Conservation (phyloP, 805 yeast genomes). For the Hanseniaspora jakobsenii region DNA sequence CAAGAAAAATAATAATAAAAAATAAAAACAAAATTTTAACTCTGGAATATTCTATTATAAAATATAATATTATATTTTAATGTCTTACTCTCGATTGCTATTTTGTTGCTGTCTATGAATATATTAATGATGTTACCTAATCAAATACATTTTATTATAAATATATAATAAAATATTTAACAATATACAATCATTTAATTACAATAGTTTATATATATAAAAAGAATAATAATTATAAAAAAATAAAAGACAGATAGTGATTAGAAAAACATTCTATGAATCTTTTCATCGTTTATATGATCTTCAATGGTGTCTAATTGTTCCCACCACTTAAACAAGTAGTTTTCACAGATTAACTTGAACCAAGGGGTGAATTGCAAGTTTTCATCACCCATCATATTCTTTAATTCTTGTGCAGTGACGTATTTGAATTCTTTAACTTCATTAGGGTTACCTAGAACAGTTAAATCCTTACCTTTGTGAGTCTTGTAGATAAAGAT, state of each 20-base stretch:
- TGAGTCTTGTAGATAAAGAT: constrained; percentile 62
- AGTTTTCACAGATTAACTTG: constrained; percentile 83
- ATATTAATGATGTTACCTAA: no score
- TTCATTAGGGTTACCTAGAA: constrained; percentile 63
- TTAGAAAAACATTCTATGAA: constrained; percentile 27
- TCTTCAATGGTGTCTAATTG: constrained; percentile 46
- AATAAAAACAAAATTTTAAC: no score
- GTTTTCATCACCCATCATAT: constrained; percentile 59
- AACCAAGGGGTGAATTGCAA: constrained; percentile 95
- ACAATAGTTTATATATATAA: not conserved
- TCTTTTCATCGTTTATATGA: constrained; percentile 32
- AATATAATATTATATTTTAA: no score
- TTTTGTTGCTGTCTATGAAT: no score
- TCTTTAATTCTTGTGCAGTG: constrained; percentile 47
- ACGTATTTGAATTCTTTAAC: constrained; percentile 76
- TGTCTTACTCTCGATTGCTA: no score
- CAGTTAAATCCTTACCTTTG: constrained; percentile 34
- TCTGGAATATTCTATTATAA: no score
- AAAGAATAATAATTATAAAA: no score
- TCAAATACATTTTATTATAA: no score
- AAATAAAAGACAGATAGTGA: no score
- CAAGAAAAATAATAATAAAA: no score
- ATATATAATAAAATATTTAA: no score
- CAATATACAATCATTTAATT: no score
- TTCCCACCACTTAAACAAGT: constrained; percentile 90